phyloP scores from a whole-genome alignment of 2,329 filamentous ascomycete genomes.

The Stemphylium lycopersici region DNA sequence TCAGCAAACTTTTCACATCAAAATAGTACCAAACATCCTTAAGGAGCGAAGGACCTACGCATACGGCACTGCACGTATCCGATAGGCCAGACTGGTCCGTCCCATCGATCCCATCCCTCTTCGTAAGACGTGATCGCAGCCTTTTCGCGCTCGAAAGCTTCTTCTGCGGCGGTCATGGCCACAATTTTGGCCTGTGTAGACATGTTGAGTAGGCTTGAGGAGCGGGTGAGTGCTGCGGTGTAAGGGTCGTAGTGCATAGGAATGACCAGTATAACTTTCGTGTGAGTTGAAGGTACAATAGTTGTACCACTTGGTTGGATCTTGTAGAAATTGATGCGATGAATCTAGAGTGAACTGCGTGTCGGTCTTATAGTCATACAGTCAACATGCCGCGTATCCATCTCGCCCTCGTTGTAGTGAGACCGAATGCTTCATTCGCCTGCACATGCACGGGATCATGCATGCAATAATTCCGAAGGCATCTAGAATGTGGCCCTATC shows the following conservation, averaged over 20 bases:
- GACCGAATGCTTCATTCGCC: background rate
- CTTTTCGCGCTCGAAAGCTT: slow-evolving; percentile 32
- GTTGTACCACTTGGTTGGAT: background rate
- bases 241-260: slow-evolving; percentile 1
- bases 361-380: background rate
- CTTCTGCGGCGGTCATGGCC: slow-evolving; percentile 16
- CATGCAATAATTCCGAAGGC: background rate
- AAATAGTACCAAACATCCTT: background rate
- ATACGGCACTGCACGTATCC: slow-evolving; percentile 32
- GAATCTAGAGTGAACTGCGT: background rate
- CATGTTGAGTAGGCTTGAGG: background rate
- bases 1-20: no score
- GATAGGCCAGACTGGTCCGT: slow-evolving; percentile 32
- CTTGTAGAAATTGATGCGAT: background rate
- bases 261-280: background rate
- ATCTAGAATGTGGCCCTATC: background rate
- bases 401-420: background rate
- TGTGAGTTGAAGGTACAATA: background rate
- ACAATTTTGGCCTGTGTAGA: slow-evolving; percentile 4
- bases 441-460: background rate
- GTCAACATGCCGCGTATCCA: background rate
- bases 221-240: background rate
- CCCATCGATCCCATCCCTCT: slow-evolving; percentile 35
- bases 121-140: slow-evolving; percentile 33
- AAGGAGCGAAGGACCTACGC: slow-evolving; percentile 14